Evolutionary conservation across 305 asterid genomes (phyloP).

Genomic region (Galium porrigens): DNA sequence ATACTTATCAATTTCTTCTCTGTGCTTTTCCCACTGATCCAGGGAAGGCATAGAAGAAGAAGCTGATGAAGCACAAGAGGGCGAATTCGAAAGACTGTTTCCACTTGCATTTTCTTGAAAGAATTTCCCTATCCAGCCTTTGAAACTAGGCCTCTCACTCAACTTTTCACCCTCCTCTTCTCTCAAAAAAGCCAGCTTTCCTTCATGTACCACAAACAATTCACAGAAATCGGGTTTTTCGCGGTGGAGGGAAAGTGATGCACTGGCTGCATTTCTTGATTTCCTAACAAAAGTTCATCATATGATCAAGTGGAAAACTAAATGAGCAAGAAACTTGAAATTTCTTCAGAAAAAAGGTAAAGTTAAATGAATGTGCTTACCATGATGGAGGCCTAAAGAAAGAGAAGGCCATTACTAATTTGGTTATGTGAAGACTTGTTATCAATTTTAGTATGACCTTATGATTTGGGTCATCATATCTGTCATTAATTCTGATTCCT

Average conservation of each 20-base stretch:
- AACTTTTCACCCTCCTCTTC: slow-evolving; percentile 34
- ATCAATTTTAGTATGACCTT: slow-evolving; percentile 35
- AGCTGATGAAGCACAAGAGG: slow-evolving; percentile 33
- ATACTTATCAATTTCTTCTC: slow-evolving; percentile 32
- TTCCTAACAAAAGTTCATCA: slow-evolving; percentile 29
- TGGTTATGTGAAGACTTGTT: slow-evolving; percentile 28
- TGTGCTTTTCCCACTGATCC: slow-evolving; percentile 33
- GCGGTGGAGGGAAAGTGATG: slow-evolving; percentile 33
- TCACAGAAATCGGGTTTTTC: slow-evolving; percentile 50
- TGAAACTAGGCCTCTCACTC: slow-evolving; percentile 32
- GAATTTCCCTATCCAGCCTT: slow-evolving; percentile 38
- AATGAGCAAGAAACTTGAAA: neutral
- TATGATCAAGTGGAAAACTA: neutral
- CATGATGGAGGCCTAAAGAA: slow-evolving; percentile 41
- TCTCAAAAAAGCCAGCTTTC: slow-evolving; percentile 34
- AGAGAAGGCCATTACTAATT: slow-evolving; percentile 41
- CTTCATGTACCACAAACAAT: slow-evolving; percentile 36
- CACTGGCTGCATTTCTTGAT: slow-evolving; percentile 42
- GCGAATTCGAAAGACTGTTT: slow-evolving; percentile 18
- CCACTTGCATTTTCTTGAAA: slow-evolving; percentile 21
- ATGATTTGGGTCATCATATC: slow-evolving; percentile 34
- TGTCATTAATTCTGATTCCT: slow-evolving; percentile 30
- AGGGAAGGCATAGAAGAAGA: slow-evolving; percentile 16
- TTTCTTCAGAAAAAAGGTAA: neutral
- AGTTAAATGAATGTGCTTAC: slow-evolving; percentile 19